Evolutionary conservation across 768 basidiomycete genomes (phyloP).

Genomic region (Lactarius akahatsu): DNA sequence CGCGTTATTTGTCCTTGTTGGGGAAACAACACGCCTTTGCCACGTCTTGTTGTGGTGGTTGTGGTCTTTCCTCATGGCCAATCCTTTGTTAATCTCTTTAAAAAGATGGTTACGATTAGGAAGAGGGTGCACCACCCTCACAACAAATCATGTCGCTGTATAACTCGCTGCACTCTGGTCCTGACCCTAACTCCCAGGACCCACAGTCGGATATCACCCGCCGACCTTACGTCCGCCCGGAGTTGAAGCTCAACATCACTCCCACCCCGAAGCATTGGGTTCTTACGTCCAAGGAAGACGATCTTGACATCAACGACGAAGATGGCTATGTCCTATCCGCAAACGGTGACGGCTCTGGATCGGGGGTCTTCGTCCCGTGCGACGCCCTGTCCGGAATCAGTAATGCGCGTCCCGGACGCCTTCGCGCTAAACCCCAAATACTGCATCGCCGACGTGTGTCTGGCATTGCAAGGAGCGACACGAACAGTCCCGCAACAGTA

Average conservation of each 20-base stretch:
- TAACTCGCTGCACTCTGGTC: neutral
- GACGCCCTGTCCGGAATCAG: conserved; percentile 15
- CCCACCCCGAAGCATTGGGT: conserved; percentile 15
- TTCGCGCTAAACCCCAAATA: conserved; percentile 13
- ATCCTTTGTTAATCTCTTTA: conserved; percentile 9
- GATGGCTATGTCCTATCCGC: conserved; percentile 28
- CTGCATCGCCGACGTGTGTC: conserved; percentile 23
- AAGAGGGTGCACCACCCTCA: neutral
- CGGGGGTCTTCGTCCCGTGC: conserved; percentile 16
- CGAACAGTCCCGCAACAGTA: conserved; percentile 20
- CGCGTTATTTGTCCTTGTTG: conserved; percentile 22
- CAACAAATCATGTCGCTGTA: conserved; percentile 5
- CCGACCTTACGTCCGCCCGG: conserved; percentile 15
- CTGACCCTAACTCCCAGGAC: conserved; percentile 4
- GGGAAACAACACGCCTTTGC: conserved; percentile 2
- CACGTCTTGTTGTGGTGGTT: conserved; percentile 5
- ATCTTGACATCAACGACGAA: conserved; percentile 25
- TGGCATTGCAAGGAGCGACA: neutral
- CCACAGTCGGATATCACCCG: neutral
- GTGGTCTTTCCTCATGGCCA: neutral
- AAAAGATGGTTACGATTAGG: conserved; percentile 8
- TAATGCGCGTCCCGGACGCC: conserved; percentile 17
- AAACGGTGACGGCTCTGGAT: conserved; percentile 20
- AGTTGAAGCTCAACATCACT: conserved; percentile 11
- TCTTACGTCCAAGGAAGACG: neutral